Base-by-base conservation (phyloP, 2,329 filamentous ascomycete genomes). In the Trichothecium roseum region DNA sequence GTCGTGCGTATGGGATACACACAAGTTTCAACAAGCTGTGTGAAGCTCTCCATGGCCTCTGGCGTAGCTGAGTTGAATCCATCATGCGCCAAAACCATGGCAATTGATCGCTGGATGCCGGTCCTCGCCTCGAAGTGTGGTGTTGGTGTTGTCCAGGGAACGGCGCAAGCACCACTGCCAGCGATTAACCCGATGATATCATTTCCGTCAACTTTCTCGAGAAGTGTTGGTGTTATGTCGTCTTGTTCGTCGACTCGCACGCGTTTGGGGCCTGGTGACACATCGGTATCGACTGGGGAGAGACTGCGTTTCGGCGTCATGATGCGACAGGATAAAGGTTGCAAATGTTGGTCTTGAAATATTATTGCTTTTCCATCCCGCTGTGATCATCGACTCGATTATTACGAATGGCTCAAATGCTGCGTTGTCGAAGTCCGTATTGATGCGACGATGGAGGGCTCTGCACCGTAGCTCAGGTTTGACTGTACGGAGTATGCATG, bases 11-110 rank as follows among this genome's bases (percentile, higher is more conserved):
- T 18, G 34, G 8, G 30, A 12, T 33, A 12, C 18, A 51, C 72
- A 79, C 76, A 81, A 4, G 64, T 63, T 46, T 80, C 75, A 2
- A 70, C 67, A 44, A 68, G 59, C 15, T 57, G 53, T 4, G 71
- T 65, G 30, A 80, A 72, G 43, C 68, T 68, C 50, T 79, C 74
- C 45, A 81, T 52, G 2, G 75, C 74, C 36, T 75, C 69, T 7
- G 64, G 61, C 1, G 60, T 66, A 12, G 74, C 67, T 18, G 62
- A 58, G 20, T 68, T 60, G 44, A 79, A 81, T 18, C 76, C 76
- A 27, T 78, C 68, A 40, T 77, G 68, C 29, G 69, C 55, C 18
- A 80, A 52, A 3, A 66, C 65, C 37, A 78, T 50, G 0, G 65
- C 68, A 37, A 80, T 69, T 9, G 72, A 69, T 34, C 74, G 67